These are phyloP conservation scores for Penicillium sp. DNA, from an alignment of 2,329 filamentous ascomycete species.

Conservation along the genomic window DNA sequence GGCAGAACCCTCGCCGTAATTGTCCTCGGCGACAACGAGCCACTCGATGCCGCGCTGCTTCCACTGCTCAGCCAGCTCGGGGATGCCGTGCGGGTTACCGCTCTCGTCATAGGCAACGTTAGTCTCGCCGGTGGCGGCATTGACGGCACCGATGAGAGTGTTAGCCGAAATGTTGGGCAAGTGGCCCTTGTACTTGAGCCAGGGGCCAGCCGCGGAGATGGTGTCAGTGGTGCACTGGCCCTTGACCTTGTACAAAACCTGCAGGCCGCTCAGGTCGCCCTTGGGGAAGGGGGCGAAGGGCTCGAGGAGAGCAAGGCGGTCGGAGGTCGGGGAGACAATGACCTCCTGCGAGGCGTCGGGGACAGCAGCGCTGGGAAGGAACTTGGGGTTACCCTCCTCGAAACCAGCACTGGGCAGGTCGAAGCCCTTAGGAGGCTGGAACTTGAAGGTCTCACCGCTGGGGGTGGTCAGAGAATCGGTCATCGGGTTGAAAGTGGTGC, in stretches of 20 bases:
- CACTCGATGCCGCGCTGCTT: conserved; percentile 76
- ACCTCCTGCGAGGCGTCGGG: conserved; percentile 75
- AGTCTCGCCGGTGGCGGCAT: conserved; percentile 89
- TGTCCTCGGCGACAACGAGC: conserved; percentile 96
- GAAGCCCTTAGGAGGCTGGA: conserved; percentile 72
- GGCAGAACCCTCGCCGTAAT: conserved; percentile 91
- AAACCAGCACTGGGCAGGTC: conserved; percentile 75
- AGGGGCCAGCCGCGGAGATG: conserved; percentile 90
- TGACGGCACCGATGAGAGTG: conserved; percentile 93
- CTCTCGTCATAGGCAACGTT: conserved; percentile 90
- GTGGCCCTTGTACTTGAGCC: conserved; percentile 99
- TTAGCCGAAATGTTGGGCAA: conserved; percentile 97
- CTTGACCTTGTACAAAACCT: conserved; percentile 92
- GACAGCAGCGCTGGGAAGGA: conserved; percentile 73
- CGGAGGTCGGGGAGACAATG: conserved; percentile 82
- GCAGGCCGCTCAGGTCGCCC: conserved; percentile 75
- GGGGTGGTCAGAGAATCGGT: conserved; percentile 83
- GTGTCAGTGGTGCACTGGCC: conserved; percentile 99
- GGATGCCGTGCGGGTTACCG: conserved; percentile 62
- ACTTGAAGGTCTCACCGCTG: conserved; percentile 81
- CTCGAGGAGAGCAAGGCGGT: conserved; percentile 87
- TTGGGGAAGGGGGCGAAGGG: conserved; percentile 85
- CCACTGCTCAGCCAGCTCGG: conserved; percentile 79
- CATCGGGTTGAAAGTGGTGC: conserved; percentile 94
- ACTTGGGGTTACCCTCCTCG: conserved; percentile 74